These are phyloP conservation scores for Phytophthora cryptogea DNA, from an alignment of 352 stramenopile genomes.

Conservation along the genomic window DNA sequence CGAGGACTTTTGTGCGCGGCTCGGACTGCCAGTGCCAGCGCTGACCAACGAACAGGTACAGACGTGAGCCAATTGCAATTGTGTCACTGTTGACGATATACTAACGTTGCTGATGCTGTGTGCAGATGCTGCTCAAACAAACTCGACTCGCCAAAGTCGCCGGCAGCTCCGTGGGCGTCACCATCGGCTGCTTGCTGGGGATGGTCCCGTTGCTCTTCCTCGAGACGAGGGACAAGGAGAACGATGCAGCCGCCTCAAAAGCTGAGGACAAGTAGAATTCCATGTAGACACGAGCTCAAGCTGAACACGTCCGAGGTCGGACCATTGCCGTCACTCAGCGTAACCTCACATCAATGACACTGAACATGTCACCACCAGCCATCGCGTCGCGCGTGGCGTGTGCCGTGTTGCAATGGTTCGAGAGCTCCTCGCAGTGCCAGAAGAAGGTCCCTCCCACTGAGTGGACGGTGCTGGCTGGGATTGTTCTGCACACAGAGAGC, in stretches of 20 bases:
- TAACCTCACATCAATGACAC: conserved; percentile 11
- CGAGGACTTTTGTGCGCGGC: conserved; percentile 68
- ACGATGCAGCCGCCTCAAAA: neutral
- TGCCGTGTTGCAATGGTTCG: conserved; percentile 69
- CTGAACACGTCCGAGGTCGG: neutral
- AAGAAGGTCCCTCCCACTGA: conserved; percentile 63
- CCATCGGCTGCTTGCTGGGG: conserved; percentile 75
- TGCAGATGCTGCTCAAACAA: conserved; percentile 63
- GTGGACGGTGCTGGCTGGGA: conserved; percentile 67
- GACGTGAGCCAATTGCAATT: neutral
- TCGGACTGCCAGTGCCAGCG: conserved; percentile 64
- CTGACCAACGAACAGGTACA: conserved; percentile 67
- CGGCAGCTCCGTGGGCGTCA: conserved; percentile 70
- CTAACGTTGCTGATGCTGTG: neutral
- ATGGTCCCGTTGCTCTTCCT: conserved; percentile 82
- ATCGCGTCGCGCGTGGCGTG: conserved; percentile 39
- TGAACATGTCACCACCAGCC: conserved; percentile 23
- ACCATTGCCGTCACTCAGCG: conserved; percentile 10
- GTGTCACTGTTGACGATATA: neutral
- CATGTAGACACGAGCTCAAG: neutral
- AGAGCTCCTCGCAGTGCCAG: conserved; percentile 42
- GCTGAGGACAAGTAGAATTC: conserved; percentile 9
- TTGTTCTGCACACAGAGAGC: conserved; percentile 43
- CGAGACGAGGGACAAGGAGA: conserved; percentile 50
- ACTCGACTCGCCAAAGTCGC: conserved; percentile 71